Evolutionary conservation across 2,329 filamentous ascomycete species (phyloP), one percentile per base, ranked within the genome.

Genomic region (Zalaria obscura): DNA sequence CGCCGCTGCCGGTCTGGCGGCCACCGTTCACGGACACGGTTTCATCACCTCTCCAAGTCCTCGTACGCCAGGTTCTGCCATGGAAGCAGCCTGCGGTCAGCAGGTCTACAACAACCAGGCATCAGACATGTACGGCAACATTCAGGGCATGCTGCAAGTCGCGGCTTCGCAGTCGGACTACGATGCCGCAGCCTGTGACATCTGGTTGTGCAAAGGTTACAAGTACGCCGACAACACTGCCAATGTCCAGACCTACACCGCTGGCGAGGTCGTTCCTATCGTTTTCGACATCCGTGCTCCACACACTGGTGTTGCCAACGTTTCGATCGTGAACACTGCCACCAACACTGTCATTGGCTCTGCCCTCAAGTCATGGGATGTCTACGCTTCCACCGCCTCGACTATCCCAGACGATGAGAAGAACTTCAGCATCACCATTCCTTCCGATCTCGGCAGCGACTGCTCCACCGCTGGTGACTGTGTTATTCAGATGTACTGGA

Each of bases 401-500:
- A 56, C 63, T 10, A 62, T 69, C 42, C 58, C 62, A 1, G 52
- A 54, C 7, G 59, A 67, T 45, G 61, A 75, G 56, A 67, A 62
- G 42, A 56, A 56, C 37, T 76, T 75, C 59, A 60, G 58, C 47
- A 59, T 77, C 54, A 75, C 66, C 41, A 71, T 77, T 50, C 73
- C 73, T 4, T 50, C 52, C 31, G 63, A 69, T 49, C 56, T 75
- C 36, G 62, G 61, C 43, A 54, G 51, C 45, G 53, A 67, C 47
- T 73, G 69, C 51, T 53, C 64, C 32, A 64, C 56, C 7, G 64
- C 66, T 18, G 73, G 73, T 35, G 57, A 59, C 44, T 71, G 71
- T 51, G 71, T 72, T 3, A 63, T 79, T 36, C 75, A 79, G 57
- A 78, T 75, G 73, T 77, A 65, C 57, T 79, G 75, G 75, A 65